These are phyloP conservation scores for Nigrospora osmanthi DNA, from an alignment of 2,329 filamentous ascomycete genomes.

Conservation along the genomic window DNA sequence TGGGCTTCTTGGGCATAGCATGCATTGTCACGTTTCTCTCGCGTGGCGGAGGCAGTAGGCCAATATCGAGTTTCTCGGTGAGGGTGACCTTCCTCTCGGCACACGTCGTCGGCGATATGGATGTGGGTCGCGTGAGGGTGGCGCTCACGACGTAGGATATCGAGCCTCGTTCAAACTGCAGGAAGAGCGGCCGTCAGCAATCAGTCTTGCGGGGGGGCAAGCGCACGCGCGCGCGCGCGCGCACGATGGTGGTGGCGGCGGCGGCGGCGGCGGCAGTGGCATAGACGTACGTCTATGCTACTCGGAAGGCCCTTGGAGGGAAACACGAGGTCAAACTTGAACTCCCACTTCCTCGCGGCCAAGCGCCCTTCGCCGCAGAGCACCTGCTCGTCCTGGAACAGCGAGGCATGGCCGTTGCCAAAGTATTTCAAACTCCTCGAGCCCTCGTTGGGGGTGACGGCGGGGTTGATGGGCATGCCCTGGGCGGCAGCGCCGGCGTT, in stretches of 20 bases:
- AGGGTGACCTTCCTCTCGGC: conserved; percentile 78
- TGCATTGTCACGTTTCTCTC: conserved; percentile 81
- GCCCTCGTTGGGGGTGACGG: conserved; percentile 28
- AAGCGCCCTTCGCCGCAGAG: conserved; percentile 72
- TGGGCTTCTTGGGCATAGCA: conserved; percentile 66
- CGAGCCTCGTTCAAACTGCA: conserved; percentile 86
- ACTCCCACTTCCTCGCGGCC: conserved; percentile 68
- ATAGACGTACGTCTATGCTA: conserved; percentile 76
- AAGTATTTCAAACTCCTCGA: conserved; percentile 47
- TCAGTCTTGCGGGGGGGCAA: not conserved
- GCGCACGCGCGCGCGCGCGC: too few species aligned
- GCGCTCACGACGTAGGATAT: conserved; percentile 88
- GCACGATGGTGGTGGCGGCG: too few species aligned
- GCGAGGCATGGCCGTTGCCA: conserved; percentile 69
- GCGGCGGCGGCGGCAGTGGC: too few species aligned
- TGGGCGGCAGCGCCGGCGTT: conserved; percentile 51
- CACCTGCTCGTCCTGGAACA: conserved; percentile 77
- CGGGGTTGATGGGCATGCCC: conserved; percentile 31
- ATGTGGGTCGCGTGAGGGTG: conserved; percentile 80
- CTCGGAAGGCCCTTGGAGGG: conserved; percentile 67
- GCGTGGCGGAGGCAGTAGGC: conserved; percentile 63
- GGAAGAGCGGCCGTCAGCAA: not conserved
- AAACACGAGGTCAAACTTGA: conserved; percentile 68
- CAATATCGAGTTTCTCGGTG: conserved; percentile 78
- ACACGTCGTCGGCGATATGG: conserved; percentile 71